Evolutionary conservation across 1,284 basidiomycete species (phyloP).

Genomic region (Ceratobasidium sp.): DNA sequence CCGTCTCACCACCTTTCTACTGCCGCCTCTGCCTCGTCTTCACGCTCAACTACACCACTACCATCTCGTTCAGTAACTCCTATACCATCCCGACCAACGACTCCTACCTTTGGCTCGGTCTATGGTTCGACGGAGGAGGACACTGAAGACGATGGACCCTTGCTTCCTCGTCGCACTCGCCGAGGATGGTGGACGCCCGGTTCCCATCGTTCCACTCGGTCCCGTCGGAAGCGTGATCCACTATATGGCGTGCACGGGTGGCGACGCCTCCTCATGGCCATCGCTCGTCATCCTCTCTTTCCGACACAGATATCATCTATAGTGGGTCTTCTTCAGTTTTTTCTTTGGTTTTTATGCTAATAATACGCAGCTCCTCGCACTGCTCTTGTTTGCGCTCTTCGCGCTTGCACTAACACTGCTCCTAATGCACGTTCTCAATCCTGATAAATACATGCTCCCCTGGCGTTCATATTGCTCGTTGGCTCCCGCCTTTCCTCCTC

Average conservation of each 20-base stretch:
- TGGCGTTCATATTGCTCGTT: constrained; percentile 94
- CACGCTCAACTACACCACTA: constrained; percentile 33
- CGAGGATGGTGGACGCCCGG: constrained; percentile 34
- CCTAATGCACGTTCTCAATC: constrained; percentile 93
- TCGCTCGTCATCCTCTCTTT: constrained; percentile 81
- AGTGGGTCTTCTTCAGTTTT: constrained; percentile 62
- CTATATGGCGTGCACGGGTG: constrained; percentile 39
- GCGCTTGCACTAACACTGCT: constrained; percentile 77
- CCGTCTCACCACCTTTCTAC: constrained; percentile 29
- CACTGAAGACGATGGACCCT: constrained; percentile 80
- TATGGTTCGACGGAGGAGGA: constrained; percentile 69
- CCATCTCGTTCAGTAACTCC: constrained; percentile 40
- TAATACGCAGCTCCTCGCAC: constrained; percentile 70
- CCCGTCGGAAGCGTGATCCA: constrained; percentile 36
- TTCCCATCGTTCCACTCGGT: constrained; percentile 8
- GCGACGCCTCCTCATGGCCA: constrained; percentile 67
- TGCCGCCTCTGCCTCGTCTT: constrained; percentile 30
- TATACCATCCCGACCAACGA: constrained; percentile 33
- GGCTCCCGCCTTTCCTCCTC: constrained; percentile 57
- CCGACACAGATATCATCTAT: constrained; percentile 86
- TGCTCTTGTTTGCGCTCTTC: constrained; percentile 79
- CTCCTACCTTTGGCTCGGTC: constrained; percentile 43
- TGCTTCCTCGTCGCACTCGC: constrained; percentile 62
- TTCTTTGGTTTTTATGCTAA: constrained; percentile 28
- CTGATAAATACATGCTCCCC: constrained; percentile 93